Percentiles rank a stretch among this genome's conserved stretches.
These are phyloP conservation scores for Paramecium bursaria DNA, from an alignment of 73 alveolate species.

Conservation along the genomic window DNA sequence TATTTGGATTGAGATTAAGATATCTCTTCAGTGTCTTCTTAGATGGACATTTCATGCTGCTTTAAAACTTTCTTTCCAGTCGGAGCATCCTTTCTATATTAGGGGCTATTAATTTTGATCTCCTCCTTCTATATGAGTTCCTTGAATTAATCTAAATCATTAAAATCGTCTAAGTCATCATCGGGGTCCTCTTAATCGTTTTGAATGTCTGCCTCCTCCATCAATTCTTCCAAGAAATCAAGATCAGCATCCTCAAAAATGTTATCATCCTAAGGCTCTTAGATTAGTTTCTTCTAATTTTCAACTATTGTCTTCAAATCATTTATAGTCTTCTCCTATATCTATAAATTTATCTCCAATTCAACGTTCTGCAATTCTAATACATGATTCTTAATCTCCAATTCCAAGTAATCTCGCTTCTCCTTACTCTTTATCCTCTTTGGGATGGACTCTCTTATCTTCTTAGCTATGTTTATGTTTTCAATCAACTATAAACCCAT, in stretches of 20 bases:
- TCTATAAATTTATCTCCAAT: constrained; percentile 77
- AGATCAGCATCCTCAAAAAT: constrained; percentile 18
- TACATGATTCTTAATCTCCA: constrained; percentile 81
- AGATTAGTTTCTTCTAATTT: constrained; percentile 61
- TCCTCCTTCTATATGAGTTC: constrained; percentile 32
- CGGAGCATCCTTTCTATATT: constrained; percentile 8
- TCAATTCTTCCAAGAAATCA: constrained; percentile 12
- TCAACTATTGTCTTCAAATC: constrained; percentile 69
- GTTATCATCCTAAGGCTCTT: constrained; percentile 47
- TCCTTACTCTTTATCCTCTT: constrained; percentile 76
- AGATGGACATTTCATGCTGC: constrained; percentile 1
- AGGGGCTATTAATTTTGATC: constrained; percentile 11
- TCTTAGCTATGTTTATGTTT: constrained; percentile 75
- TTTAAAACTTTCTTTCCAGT: neutral
- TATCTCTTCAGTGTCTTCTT: constrained; percentile 46
- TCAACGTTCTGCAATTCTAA: constrained; percentile 83
- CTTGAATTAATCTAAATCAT: constrained; percentile 40
- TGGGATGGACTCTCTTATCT: constrained; percentile 74
- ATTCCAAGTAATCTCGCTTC: constrained; percentile 77
- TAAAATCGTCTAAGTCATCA: constrained; percentile 43
- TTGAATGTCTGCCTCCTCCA: constrained; percentile 25
- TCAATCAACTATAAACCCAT: constrained; percentile 80
- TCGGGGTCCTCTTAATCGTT: constrained; percentile 19
- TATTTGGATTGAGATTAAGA: constrained; percentile 36
- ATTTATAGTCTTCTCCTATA: constrained; percentile 82